Percentiles rank a stretch among this genome's conserved stretches.
phyloP scores from a whole-genome alignment of 768 basidiomycete genomes.

The Boletus barrowsii region DNA sequence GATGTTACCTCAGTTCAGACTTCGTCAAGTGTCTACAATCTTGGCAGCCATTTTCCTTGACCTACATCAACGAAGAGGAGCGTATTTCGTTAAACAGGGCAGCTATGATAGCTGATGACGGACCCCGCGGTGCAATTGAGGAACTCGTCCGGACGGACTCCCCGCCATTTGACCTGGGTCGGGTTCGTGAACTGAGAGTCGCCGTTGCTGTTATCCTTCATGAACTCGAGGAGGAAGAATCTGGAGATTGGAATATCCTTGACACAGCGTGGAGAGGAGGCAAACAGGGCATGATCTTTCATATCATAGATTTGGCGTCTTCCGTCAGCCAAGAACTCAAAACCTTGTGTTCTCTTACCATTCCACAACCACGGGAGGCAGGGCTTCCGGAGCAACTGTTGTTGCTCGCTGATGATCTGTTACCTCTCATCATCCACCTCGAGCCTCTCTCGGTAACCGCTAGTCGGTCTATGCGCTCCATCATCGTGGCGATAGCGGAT shows the following conservation, averaged over 20 bases:
- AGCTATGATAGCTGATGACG: conserved; percentile 67
- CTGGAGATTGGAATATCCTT: conserved; percentile 54
- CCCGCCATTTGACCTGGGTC: conserved; percentile 41
- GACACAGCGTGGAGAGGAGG: conserved; percentile 61
- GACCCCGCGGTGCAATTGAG: conserved; percentile 58
- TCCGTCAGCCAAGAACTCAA: conserved; percentile 53
- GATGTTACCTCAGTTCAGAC: conserved; percentile 55
- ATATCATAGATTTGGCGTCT: conserved; percentile 50
- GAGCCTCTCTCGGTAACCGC: conserved; percentile 47
- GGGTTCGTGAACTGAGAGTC: conserved; percentile 60
- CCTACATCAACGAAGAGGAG: conserved; percentile 60
- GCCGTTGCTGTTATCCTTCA: conserved; percentile 55
- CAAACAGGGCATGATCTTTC: conserved; percentile 53
- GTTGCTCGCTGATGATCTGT: conserved; percentile 48
- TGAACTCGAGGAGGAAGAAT: conserved; percentile 48
- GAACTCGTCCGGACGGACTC: conserved; percentile 41
- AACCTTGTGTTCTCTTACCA: conserved; percentile 45
- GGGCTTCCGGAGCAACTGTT: conserved; percentile 54
- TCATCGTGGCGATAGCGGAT: conserved; percentile 47
- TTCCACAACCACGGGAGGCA: conserved; percentile 35
- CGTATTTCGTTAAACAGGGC: conserved; percentile 55
- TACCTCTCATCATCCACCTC: conserved; percentile 50
- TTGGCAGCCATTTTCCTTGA: conserved; percentile 58
- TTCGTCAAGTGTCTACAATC: conserved; percentile 58
- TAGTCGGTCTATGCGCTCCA: conserved; percentile 44